Evolutionary conservation across 805 yeast genomes (phyloP), one percentile per base, ranked within the genome.

Genomic region (Saccharomycopsis capsularis): DNA sequence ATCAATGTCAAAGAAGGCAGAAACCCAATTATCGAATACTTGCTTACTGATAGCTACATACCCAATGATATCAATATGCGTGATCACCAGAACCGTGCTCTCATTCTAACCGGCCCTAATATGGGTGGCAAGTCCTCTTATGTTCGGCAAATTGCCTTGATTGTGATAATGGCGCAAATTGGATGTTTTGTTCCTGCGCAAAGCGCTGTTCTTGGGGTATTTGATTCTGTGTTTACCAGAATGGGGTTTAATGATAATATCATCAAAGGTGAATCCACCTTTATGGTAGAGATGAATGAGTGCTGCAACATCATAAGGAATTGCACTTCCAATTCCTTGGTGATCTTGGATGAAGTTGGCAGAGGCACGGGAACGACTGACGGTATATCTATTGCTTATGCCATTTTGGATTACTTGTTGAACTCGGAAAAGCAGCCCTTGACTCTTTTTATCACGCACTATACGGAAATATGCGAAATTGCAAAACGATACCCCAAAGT

Each of bases 101-200:
- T 81, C 47, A 70, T 89, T 15, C 76, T 89, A 21, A 85, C 95
- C 0, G 95, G 95, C 0, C 93, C 95, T 0, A 85, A 85, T 56
- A 84, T 85, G 89, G 95, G 95, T 7, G 95, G 95, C 3, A 86
- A 86, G 60, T 81, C 89, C 4, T 79, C 88, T 1, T 81, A 79
- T 57, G 86, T 84, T 15, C 73, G 85, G 45, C 88, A 84, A 53
- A 72, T 84, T 9, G 95, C 93, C 0, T 63, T 87, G 13, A 67
- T 78, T 9, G 79, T 77, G 9, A 75, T 86, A 6, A 75, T 86
- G 82, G 78, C 84, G 1, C 95, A 86, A 61, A 70, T 85, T 3
- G 95, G 95, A 0, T 75, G 85, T 55, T 85, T 68, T 60, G 74
- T 87, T 2, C 93, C 95, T 1, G 88, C 91, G 18, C 66, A 70